A percentile compares a stretch with the other conserved stretches of the same genome.
These are phyloP conservation scores for Trichoderma citrinoviride DNA, from an alignment of 2,329 filamentous ascomycete species.

Conservation along the genomic window DNA sequence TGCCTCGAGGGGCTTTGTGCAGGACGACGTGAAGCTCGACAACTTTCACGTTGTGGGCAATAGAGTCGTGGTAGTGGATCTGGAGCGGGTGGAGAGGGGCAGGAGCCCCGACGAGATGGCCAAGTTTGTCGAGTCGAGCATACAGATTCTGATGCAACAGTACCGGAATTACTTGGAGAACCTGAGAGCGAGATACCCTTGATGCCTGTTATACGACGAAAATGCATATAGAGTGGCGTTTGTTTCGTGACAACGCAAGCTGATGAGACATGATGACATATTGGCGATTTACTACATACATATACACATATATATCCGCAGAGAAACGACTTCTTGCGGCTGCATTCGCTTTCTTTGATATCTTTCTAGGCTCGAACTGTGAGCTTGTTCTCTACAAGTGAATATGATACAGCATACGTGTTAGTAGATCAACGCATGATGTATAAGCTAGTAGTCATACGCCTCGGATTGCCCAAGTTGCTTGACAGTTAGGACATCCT, in stretches of 20 bases:
- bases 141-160: conserved; percentile 14
- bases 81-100: conserved; percentile 23
- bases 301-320: conserved; percentile 1
- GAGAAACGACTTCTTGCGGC: conserved; percentile 9
- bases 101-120: conserved; percentile 9
- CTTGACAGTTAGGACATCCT: too few relatives aligned
- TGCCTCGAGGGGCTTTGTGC: conserved; percentile 22
- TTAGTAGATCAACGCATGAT: too few relatives aligned
- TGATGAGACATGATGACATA: conserved; percentile 15
- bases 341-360: neutral
- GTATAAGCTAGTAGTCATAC: neutral
- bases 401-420: too few relatives aligned
- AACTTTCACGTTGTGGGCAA: conserved; percentile 26
- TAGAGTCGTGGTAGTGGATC: conserved; percentile 26
- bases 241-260: neutral
- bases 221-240: conserved; percentile 14
- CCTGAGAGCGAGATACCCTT: conserved; percentile 17
- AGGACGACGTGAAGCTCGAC: conserved; percentile 28
- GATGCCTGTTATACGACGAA: neutral
- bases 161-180: conserved; percentile 19
- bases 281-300: neutral
- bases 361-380: neutral
- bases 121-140: conserved; percentile 11
- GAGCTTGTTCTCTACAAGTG: neutral
- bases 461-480: too few relatives aligned